Evolutionary conservation across 2,329 filamentous ascomycete genomes (phyloP).

Genomic region (Colletotrichum musicola): DNA sequence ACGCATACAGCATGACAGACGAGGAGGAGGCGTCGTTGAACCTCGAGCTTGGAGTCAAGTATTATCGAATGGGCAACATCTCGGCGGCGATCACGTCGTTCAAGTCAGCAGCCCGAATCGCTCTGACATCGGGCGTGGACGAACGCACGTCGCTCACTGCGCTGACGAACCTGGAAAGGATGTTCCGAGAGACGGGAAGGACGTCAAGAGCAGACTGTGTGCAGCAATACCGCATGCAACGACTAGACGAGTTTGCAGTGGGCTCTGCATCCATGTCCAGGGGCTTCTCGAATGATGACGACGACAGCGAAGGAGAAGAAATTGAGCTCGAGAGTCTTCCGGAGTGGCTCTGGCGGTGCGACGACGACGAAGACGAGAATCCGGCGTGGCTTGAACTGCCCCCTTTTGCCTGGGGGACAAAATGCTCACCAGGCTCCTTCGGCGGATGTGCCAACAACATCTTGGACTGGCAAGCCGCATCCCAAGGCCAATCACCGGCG

Average conservation of each 20-base stretch:
- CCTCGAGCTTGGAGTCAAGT: conserved; percentile 49
- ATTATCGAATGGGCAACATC: conserved; percentile 46
- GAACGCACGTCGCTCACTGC: conserved; percentile 49
- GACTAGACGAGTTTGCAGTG: conserved; percentile 47
- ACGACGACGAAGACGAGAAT: conserved; percentile 25
- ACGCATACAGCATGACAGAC: conserved; percentile 46
- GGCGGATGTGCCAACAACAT: not conserved
- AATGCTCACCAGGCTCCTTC: conserved; percentile 18
- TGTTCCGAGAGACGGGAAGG: conserved; percentile 43
- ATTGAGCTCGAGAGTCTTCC: conserved; percentile 25
- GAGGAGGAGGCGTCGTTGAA: conserved; percentile 49
- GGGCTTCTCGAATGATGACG: conserved; percentile 23
- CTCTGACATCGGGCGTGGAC: conserved; percentile 45
- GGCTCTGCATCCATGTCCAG: conserved; percentile 40
- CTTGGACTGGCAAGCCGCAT: conserved; percentile 28
- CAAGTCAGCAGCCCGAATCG: conserved; percentile 46
- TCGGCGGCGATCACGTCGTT: conserved; percentile 47
- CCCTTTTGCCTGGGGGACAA: conserved; percentile 12
- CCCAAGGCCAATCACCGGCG: conserved; percentile 23
- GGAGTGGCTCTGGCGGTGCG: conserved; percentile 38
- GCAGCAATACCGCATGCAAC: conserved; percentile 45
- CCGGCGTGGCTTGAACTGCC: conserved; percentile 26
- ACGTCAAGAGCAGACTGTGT: conserved; percentile 44
- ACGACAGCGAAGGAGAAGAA: conserved; percentile 20
- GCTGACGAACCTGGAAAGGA: conserved; percentile 50